Conservation (phyloP, 768 basidiomycete species). For the Dentipellis fragilis region DNA sequence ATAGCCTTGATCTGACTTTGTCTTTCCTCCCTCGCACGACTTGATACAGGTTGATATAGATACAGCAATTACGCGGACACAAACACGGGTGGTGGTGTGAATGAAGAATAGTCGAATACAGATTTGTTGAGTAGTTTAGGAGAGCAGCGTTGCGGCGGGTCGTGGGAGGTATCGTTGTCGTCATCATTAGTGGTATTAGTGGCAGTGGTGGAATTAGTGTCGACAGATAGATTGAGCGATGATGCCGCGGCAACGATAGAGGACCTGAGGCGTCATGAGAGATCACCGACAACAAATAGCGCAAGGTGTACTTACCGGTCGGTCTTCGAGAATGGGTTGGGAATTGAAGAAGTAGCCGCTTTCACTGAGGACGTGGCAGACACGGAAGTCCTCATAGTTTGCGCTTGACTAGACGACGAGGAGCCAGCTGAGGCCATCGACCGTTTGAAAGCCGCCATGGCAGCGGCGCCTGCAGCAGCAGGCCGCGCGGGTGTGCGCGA, state of each 20-base stretch:
- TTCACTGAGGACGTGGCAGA: slow-evolving; percentile 7
- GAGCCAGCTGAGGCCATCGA: slow-evolving; percentile 27
- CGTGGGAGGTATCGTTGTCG: slow-evolving; percentile 8
- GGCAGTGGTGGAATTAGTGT: slow-evolving; percentile 6
- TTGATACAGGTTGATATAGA: slow-evolving; percentile 22
- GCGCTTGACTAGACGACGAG: slow-evolving; percentile 16
- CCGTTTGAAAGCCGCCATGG: slow-evolving; percentile 32
- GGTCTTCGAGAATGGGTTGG: slow-evolving; percentile 32
- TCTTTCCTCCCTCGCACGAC: slow-evolving; percentile 67
- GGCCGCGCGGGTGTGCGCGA: background rate
- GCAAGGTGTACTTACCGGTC: slow-evolving; percentile 51
- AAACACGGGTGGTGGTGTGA: slow-evolving; percentile 60
- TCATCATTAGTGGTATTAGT: slow-evolving; percentile 13
- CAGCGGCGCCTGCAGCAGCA: slow-evolving; percentile 17
- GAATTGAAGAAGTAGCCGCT: slow-evolving; percentile 3
- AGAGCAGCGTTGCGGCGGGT: slow-evolving; percentile 16
- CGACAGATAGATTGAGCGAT: slow-evolving; percentile 10
- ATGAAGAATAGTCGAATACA: slow-evolving; percentile 33
- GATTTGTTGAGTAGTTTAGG: slow-evolving; percentile 25
- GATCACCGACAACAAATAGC: slow-evolving; percentile 18
- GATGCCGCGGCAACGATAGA: slow-evolving; percentile 16
- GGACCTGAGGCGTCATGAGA: slow-evolving; percentile 59
- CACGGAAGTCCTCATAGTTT: background rate
- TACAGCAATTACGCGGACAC: slow-evolving; percentile 44
- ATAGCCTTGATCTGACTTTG: slow-evolving; percentile 63